Conservation (phyloP, 2,329 filamentous ascomycete species). For the Volutella citrinella region DNA sequence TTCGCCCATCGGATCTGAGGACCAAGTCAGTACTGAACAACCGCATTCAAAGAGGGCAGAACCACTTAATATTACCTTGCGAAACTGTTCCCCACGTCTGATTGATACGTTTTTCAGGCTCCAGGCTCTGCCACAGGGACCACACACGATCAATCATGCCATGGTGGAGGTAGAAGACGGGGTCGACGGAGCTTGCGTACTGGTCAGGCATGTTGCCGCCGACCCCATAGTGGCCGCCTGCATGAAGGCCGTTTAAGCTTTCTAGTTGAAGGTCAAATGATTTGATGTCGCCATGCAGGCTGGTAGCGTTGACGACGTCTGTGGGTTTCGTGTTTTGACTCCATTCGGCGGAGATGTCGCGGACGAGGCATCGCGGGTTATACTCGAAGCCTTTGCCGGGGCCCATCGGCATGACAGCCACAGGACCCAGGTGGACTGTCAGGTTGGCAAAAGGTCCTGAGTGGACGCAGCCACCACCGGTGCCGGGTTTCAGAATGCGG, state of each 20-base stretch:
- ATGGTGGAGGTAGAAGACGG: constrained; percentile 26
- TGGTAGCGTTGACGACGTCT: too few species aligned
- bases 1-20: too few species aligned
- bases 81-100: too few species aligned
- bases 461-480: constrained; percentile 50
- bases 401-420: constrained; percentile 20
- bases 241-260: too few species aligned
- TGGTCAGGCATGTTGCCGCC: too few species aligned
- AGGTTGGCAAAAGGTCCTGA: constrained; percentile 43
- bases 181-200: constrained; percentile 28
- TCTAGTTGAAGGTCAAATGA: too few species aligned
- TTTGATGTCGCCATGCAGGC: too few species aligned
- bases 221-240: too few species aligned
- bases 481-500: constrained; percentile 28
- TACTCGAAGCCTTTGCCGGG: constrained; percentile 27
- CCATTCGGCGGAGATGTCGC: constrained; percentile 28
- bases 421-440: constrained; percentile 33
- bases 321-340: constrained; percentile 11
- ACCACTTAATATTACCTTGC: too few species aligned
- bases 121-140: constrained; percentile 18
- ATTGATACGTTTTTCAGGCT: too few species aligned
- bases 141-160: constrained; percentile 27
- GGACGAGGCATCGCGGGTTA: constrained; percentile 34
- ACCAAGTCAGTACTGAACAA: too few species aligned
- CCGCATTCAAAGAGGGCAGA: too few species aligned